Evolutionary conservation across 1,284 basidiomycete genomes (phyloP).

Genomic region (Porodaedalea pini): DNA sequence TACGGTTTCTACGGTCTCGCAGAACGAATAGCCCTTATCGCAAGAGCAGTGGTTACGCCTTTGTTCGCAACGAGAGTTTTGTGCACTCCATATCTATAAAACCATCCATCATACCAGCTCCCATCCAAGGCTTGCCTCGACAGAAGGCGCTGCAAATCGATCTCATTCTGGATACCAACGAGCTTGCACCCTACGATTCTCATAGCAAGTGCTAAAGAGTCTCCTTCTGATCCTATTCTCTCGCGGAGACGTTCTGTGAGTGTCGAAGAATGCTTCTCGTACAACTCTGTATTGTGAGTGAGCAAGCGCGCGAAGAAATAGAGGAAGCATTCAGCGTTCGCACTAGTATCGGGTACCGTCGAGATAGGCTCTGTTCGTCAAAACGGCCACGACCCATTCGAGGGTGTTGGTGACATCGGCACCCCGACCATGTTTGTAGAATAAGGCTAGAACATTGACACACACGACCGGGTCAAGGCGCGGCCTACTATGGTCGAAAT

Average conservation of each 20-base stretch:
- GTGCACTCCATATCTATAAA: constrained; percentile 15
- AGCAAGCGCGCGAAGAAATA: constrained; percentile 52
- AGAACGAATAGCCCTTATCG: constrained; percentile 11
- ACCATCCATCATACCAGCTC: constrained; percentile 19
- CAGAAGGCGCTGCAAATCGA: constrained; percentile 16
- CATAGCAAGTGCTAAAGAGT: constrained; percentile 18
- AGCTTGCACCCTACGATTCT: constrained; percentile 14
- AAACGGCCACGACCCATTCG: constrained; percentile 48
- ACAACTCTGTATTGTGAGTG: background rate
- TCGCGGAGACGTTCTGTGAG: constrained; percentile 13
- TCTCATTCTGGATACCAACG: constrained; percentile 3
- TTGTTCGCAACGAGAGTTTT: constrained; percentile 14
- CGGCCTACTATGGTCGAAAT: constrained; percentile 19
- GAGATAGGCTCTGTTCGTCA: constrained; percentile 49
- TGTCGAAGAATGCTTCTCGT: background rate
- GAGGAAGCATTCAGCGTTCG: constrained; percentile 49
- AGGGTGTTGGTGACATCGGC: constrained; percentile 44
- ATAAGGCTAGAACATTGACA: constrained; percentile 47
- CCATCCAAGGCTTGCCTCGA: constrained; percentile 19
- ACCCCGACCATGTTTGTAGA: constrained; percentile 47
- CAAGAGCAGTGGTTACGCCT: constrained; percentile 19
- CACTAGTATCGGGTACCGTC: constrained; percentile 57
- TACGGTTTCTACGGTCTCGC: background rate
- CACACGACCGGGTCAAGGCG: constrained; percentile 45
- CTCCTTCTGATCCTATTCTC: constrained; percentile 12